A percentile compares a stretch with the other conserved stretches of the same genome.
Evolutionary conservation across 306 rosid species (phyloP).

Genomic region (cucumber (Cucumis sativus)): DNA sequence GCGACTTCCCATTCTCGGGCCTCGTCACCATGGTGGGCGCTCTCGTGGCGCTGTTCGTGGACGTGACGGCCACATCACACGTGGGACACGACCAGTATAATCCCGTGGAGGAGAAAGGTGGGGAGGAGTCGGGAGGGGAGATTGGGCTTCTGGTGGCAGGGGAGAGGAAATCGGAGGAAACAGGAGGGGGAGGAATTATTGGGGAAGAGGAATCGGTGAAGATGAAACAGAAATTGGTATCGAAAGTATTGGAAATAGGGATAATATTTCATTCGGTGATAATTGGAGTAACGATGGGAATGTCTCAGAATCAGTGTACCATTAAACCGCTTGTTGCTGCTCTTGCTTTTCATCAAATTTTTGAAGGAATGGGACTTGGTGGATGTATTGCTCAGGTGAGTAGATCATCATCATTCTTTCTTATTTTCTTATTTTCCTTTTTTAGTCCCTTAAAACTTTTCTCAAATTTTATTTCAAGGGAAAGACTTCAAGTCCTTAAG

Average conservation of each 20-base stretch:
- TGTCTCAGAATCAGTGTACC: constrained; percentile 92
- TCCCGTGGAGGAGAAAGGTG: constrained; percentile 11
- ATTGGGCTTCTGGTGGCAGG: neutral
- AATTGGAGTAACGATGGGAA: constrained; percentile 85
- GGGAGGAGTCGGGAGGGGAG: neutral
- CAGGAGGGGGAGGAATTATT: too few species aligned
- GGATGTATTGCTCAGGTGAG: constrained; percentile 90
- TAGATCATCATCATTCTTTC: too few species aligned
- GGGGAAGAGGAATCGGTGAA: constrained; percentile 24
- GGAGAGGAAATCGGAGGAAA: neutral
- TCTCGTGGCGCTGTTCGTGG: constrained; percentile 51
- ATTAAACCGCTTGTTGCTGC: constrained; percentile 79
- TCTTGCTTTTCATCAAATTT: constrained; percentile 83
- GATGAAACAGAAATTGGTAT: constrained; percentile 70
- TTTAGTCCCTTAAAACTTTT: neutral
- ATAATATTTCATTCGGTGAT: constrained; percentile 87
- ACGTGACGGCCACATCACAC: constrained; percentile 66
- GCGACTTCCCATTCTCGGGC: constrained; percentile 82
- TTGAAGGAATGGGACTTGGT: constrained; percentile 96
- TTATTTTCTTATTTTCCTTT: too few species aligned
- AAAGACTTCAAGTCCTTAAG: too few species aligned
- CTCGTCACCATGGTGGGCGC: constrained; percentile 64
- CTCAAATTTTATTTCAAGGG: neutral
- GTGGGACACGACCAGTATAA: constrained; percentile 44
- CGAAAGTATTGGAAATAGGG: constrained; percentile 84